Evolutionary conservation across 2,329 filamentous ascomycete species (phyloP).

Genomic region (Ophiosphaerella korrae): DNA sequence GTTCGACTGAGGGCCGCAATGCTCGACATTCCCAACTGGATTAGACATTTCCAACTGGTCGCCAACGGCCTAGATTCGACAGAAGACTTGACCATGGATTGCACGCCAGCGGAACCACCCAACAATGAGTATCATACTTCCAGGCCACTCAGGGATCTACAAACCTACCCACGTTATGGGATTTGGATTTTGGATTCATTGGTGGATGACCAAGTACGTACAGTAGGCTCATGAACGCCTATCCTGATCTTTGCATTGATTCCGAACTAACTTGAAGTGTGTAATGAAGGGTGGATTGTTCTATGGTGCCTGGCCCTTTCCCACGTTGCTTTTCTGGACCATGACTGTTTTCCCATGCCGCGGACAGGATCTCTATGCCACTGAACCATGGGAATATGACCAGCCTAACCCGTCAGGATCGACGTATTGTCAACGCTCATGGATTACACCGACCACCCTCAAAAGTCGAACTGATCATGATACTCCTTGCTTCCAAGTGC

Average conservation of each 20-base stretch:
- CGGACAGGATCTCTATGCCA: too few species aligned
- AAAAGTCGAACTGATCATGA: neutral
- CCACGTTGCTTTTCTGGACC: conserved; percentile 6
- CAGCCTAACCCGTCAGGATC: too few species aligned
- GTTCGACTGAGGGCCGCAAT: conserved; percentile 26
- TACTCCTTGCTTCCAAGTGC: conserved; percentile 19
- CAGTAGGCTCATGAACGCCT: conserved; percentile 34
- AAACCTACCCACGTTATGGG: conserved; percentile 9
- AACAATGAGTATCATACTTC: neutral
- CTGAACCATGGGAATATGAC: too few species aligned
- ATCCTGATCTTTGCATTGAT: conserved; percentile 32
- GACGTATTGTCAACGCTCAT: neutral
- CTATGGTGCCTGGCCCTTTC: conserved; percentile 10
- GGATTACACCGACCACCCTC: neutral
- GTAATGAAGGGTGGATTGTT: conserved; percentile 22
- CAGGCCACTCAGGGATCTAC: neutral
- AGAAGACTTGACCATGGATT: neutral
- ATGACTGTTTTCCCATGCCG: neutral
- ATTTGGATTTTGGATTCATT: conserved; percentile 20
- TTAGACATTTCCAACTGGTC: conserved; percentile 2
- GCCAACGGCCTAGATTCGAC: conserved; percentile 2
- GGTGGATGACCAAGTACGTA: conserved; percentile 42
- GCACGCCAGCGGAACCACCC: neutral
- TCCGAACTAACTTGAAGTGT: conserved; percentile 40
- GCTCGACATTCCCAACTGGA: conserved; percentile 12